Evolutionary conservation across 225 moss, liverwort and hornwort genomes (phyloP), one percentile per base, ranked within the genome.

Genomic region (Pseudoscleropodium purum): DNA sequence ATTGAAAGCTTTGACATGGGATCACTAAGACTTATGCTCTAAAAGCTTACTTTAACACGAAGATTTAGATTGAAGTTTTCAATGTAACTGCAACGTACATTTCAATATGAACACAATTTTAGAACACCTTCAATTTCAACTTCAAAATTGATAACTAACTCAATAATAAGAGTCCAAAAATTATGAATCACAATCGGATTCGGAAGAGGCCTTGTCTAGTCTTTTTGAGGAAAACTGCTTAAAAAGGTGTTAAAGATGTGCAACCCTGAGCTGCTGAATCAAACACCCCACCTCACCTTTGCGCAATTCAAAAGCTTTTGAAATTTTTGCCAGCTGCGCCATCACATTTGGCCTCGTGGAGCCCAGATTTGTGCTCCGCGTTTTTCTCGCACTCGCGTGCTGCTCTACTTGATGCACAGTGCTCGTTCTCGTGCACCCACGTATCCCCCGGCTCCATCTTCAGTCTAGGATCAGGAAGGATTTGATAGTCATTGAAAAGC

Each of bases 401-500:
- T 5, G 81, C 65, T 7, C 93, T 49, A 20, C 87, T 90, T 2
- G 86, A 30, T 14, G 85, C 63, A 45, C 93, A 90, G 23, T 91
- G 94, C 21, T 87, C 68, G 9, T 29, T 72, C 27, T 84, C 81
- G 30, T 94, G 93, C 80, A 88, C 87, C 94, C 94, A 94, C 18
- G 92, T 94, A 24, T 91, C 91, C 0, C 93, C 86, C 0, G 88
- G 89, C 26, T 69, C 36, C 91, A 94, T 91, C 36, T 90, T 88
- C 52, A 83, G 36, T 25, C 91, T 17, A 0, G 94, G 94, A 19
- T 93, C 92, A 0, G 93, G 93, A 34, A 90, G 37, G 43, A 94
- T 92, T 43, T 94, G 89, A 23, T 67, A 73, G 6, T 91, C 89
- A 11, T 92, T 93, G 88, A 93, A 92, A 5, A 94, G 88, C 79